These are phyloP conservation scores for Fagus crenata DNA, from an alignment of 306 rosid species.

Conservation along the genomic window DNA sequence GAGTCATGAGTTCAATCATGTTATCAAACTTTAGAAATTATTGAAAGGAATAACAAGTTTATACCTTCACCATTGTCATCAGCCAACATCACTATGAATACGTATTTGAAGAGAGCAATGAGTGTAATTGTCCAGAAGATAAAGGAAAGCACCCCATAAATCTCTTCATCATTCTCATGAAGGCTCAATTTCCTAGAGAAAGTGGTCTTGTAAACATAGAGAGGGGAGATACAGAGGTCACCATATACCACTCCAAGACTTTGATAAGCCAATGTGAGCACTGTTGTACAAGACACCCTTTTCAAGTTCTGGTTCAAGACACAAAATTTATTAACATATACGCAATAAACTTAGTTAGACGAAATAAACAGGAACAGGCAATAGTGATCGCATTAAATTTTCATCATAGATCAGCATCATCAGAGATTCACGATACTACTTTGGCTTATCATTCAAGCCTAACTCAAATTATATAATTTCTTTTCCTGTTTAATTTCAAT, in stretches of 20 bases:
- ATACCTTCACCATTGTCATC: slow-evolving; percentile 88
- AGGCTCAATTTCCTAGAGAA: slow-evolving; percentile 74
- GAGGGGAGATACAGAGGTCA: slow-evolving; percentile 81
- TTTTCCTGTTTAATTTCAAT: not conserved
- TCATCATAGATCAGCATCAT: not conserved
- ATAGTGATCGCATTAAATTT: not conserved
- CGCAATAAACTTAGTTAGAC: not conserved
- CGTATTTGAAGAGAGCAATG: slow-evolving; percentile 74
- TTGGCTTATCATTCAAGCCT: not conserved
- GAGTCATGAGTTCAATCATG: not conserved
- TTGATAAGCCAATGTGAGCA: slow-evolving; percentile 72
- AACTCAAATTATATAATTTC: not conserved
- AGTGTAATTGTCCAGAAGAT: slow-evolving; percentile 80
- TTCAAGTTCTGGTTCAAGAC: slow-evolving; percentile 52
- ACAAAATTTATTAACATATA: slow-evolving; percentile 10
- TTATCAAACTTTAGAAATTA: not conserved
- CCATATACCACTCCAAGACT: slow-evolving; percentile 90
- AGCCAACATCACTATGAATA: slow-evolving; percentile 71
- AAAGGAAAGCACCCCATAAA: slow-evolving; percentile 74
- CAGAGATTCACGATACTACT: not conserved
- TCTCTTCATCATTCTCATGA: slow-evolving; percentile 70
- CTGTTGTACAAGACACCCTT: slow-evolving; percentile 48
- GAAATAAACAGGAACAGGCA: not conserved
- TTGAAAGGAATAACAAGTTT: slow-evolving; percentile 11
- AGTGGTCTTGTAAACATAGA: slow-evolving; percentile 78